Evolutionary conservation across 1,139 yeast genomes (phyloP), one percentile per base, ranked within the genome.

Genomic region (Suhomyces kunorum): DNA sequence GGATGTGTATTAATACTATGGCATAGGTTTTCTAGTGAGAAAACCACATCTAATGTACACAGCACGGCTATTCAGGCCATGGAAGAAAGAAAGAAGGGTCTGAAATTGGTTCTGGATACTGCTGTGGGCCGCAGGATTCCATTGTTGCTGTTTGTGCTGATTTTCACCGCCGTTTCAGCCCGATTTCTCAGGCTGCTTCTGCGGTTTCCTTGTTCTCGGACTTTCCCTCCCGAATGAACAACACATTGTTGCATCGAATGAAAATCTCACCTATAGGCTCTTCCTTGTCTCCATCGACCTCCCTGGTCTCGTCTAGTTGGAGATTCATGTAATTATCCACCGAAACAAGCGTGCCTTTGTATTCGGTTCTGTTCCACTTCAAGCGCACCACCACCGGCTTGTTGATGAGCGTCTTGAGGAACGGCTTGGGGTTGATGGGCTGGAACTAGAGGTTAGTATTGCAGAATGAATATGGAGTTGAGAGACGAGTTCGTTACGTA

Each of bases 321-420:
- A 92, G 53, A 56, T 92, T 94, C 92, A 94, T 92, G 65, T 92
- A 94, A 53, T 88, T 87, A 59, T 92, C 99, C 20, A 88, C 85
- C 1, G 96, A 82, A 12, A 81, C 66, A 35, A 92, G 73, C n/a
- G 63, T 75, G 1, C 98, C 98, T 45, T 70, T 76, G 64, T 92
- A 92, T 59, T 89, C 95, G n/a, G 96, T 86, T 49, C 79, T 80
- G 57, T 89, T 92, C 86, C 96, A 94, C 62, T 92, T 92, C 47
- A 92, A 75, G 40, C 92, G 78, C n/a, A 92, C 95, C n/a, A 83
- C 66, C 12, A 92, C 89, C 16, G 68, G 70, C 46, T 81, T 75
- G 43, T 84, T 83, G 15, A 85, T 72, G 34, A 92, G 76, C 17
- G 85, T 83, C 47, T 84, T 84, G 40, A 92, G 69, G 53, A 84